Base-by-base conservation (phyloP, 2,329 filamentous ascomycete genomes). In the Fusarium sp. region DNA sequence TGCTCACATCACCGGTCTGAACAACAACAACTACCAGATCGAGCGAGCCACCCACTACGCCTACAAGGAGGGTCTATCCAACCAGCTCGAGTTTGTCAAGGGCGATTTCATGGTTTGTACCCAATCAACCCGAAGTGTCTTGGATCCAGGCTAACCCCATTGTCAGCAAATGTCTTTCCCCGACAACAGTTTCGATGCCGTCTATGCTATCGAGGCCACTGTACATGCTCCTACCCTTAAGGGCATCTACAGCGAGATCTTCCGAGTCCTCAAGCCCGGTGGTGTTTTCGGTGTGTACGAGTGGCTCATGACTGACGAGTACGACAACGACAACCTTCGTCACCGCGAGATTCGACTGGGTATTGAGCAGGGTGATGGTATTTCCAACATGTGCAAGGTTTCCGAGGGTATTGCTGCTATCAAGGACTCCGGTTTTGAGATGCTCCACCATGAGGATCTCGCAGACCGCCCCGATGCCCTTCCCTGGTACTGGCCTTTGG, bases 1-100 rank as follows among this genome's bases (percentile, higher is more conserved):
- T 67, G 92, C 89, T 75, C 94, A 98, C 76, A 88, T 98, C 69
- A 91, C 94, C 25, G 96, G 96, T 45, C 84, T 98, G 80, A 99
- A 98, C 90, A 98, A 98, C 90, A 98, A 98, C 82, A 94, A 98
- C 84, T 99, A 99, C 86, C 96, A 98, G 84, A 97, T 98, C 73
- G 89, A 98, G 79, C 93, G 96, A 72, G 95, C 94, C n/a, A 94
- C 90, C 16, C 85, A 87, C 57, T 97, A 98, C 79, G 94, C 94
- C 4, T 82, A 87, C 67, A 93, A 94, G 82, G 93, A 97, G 82
- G 91, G 91, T 54, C 85, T 98, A 55, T 87, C 91, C 2, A 81
- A 93, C 77, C 94, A 97, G 84, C 84, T 97, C 73, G 87, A 87
- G 69, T 98, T 94, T 76, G 91, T 94, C 78, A 98, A 98, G 88